These are phyloP conservation scores for Aspergillus quadrilineatus DNA, from an alignment of 2,329 filamentous ascomycete genomes.

Conservation along the genomic window DNA sequence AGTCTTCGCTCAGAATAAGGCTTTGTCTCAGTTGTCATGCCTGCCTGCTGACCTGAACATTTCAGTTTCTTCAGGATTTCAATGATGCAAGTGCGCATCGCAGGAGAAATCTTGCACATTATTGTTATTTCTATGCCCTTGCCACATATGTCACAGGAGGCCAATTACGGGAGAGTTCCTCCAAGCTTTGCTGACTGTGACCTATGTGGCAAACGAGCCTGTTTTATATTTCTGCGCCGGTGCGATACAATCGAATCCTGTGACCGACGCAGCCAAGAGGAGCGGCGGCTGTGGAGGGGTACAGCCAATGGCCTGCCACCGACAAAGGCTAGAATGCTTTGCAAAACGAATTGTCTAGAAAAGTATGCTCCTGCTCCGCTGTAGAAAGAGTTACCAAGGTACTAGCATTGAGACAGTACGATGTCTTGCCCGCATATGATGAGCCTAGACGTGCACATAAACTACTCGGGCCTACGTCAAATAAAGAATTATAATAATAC, in stretches of 20 bases:
- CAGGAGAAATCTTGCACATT: too few relatives aligned
- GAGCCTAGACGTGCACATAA: neutral
- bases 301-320: neutral
- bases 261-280: neutral
- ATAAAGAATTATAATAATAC: neutral
- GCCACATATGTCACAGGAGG: slow-evolving; percentile 44
- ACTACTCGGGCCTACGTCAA: neutral
- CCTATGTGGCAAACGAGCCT: slow-evolving; percentile 25
- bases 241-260: slow-evolving; percentile 36
- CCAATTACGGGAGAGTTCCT: slow-evolving; percentile 41
- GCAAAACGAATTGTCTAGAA: slow-evolving; percentile 25
- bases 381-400: slow-evolving; percentile 40
- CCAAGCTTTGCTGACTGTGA: slow-evolving; percentile 45
- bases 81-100: slow-evolving; percentile 22
- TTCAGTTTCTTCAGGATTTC: slow-evolving; percentile 26
- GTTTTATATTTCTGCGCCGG: slow-evolving; percentile 44
- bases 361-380: slow-evolving; percentile 42
- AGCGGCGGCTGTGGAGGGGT: too few relatives aligned
- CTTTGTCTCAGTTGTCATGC: slow-evolving; percentile 1
- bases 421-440: slow-evolving; percentile 38
- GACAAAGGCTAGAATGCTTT: neutral
- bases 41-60: neutral
- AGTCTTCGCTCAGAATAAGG: too few relatives aligned
- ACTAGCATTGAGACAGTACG: slow-evolving; percentile 36
- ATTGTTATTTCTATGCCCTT: slow-evolving; percentile 32